Evolutionary conservation across 2,329 filamentous ascomycete genomes (phyloP), one percentile per base, ranked within the genome.

Genomic region (Fusarium citri): DNA sequence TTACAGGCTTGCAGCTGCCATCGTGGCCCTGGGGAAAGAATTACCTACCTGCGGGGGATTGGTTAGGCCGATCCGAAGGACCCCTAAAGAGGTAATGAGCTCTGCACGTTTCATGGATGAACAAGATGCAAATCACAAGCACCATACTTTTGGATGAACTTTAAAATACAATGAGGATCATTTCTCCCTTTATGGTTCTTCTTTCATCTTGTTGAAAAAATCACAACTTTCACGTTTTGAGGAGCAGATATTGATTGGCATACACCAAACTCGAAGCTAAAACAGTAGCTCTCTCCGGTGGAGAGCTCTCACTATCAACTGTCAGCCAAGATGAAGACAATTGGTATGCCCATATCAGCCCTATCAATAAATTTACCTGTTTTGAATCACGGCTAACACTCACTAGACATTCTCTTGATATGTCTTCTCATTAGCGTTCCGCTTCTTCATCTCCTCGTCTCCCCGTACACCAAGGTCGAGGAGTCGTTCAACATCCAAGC

Each of bases 401-500:
- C 37, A 4, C 14, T 50, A 79, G 77, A 80, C 53, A 16, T 68
- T 18, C 34, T 69, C 41, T 62, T 77, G 47, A 66, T 70, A 30
- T 55, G 69, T 25, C 68, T 80, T 46, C 76, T 82, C 63, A 76
- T 89, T 68, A 80, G 90, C 51, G 83, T 94, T 61, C 91, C 92
- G 2, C 78, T 84, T 4, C 58, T 92, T 57, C 93, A 97, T 79
- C 88, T 97, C 58, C 76, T 89, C 66, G 78, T 89, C 25, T 89
- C 94, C 14, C 96, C 96, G 1, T 95, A 97, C 83, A 98, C 94
- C 60, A 99, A 99, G 80, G 96, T 99, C 64, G 96, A 99, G 80
- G 96, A 99, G 81, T 98, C 95, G 1, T 98, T 99, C 87, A 97
- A 97, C 79, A 89, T 98, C 62, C 96, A 99, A 80, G 96, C 96